A percentile compares a stretch with the other conserved stretches of the same genome.
phyloP scores from a whole-genome alignment of 2,329 filamentous ascomycete species.

The Colletotrichum scovillei region DNA sequence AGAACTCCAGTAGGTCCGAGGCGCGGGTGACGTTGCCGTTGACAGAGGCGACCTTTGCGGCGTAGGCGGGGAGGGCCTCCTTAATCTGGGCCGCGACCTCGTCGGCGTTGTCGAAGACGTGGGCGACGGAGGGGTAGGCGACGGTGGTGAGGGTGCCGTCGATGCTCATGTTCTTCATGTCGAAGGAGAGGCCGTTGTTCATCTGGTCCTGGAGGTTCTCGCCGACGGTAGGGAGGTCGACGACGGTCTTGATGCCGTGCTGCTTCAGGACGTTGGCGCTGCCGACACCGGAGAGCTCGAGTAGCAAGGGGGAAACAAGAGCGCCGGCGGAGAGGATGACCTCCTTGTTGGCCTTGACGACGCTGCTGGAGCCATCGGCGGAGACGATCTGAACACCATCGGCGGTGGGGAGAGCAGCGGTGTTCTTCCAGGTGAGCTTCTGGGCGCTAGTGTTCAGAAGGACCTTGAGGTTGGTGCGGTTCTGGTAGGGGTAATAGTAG shows the following conservation, averaged over 20 bases:
- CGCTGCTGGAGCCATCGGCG: slow-evolving; percentile 46
- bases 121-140: slow-evolving; percentile 16
- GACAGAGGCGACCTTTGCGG: slow-evolving; percentile 17
- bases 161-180: slow-evolving; percentile 31
- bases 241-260: slow-evolving; percentile 53
- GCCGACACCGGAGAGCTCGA: slow-evolving; percentile 66
- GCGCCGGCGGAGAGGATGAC: slow-evolving; percentile 61
- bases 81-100: slow-evolving; percentile 39
- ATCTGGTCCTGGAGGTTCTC: slow-evolving; percentile 65
- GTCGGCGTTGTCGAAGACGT: slow-evolving; percentile 33
- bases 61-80: slow-evolving; percentile 16
- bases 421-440: slow-evolving; percentile 25
- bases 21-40: slow-evolving; percentile 32
- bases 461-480: slow-evolving; percentile 48
- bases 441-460: slow-evolving; percentile 26
- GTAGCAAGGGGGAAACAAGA: slow-evolving; percentile 62
- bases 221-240: slow-evolving; percentile 63
- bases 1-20: slow-evolving; percentile 48
- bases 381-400: slow-evolving; percentile 49
- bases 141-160: slow-evolving; percentile 27
- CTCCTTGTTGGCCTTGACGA: slow-evolving; percentile 55
- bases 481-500: slow-evolving; percentile 52
- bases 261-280: slow-evolving; percentile 51
- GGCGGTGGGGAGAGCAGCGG: slow-evolving; percentile 37
- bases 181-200: slow-evolving; percentile 42